Base-by-base conservation (phyloP, 352 stramenopile genomes). In the Aphanomyces euteiches region DNA sequence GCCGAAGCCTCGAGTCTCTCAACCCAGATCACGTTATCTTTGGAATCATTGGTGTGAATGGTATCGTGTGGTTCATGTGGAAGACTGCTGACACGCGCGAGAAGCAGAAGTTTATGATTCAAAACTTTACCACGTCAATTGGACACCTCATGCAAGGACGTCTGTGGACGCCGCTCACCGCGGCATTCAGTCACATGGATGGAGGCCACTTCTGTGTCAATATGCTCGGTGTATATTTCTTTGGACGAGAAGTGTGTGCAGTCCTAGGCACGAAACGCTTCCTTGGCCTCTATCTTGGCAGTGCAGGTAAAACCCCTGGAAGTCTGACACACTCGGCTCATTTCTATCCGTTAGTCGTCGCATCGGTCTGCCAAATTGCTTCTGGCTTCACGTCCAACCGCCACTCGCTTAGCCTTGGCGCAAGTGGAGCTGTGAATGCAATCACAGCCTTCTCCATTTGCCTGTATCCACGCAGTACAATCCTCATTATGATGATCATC, bases 211-310 rank as follows among this genome's bases (percentile, higher is more conserved):
- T 94, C 41, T 69, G 81, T 4, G 74, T 81, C 69, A 94, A 92
- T 66, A 91, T 90, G 79, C 53, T 92, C 36, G 87, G 83, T 5
- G 74, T 92, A 7, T 91, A 79, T 69, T 92, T 92, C 75, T 92
- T 92, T 53, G 84, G 87, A 0, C 74, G 78, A 3, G 78, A 90
- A 66, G 82, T 92, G 69, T 85, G 81, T 72, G 78, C 89, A 63
- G 73, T 92, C 43, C 72, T 92, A 53, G 84, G 84, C 1, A 77
- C 76, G 21, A 80, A 79, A 65, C 83, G 75, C 37, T 94, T 94
- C 73, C 73, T 94, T 36, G 80, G 77, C 1, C 73, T 94, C 15
- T 92, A 94, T 71, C 74, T 94, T 8, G 78, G 73, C 47, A 92
- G 84, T 50, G 84, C 84, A 13, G 83, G 88, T 67, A 63, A 90